A percentile compares a stretch with the other conserved stretches of the same genome.
phyloP scores from a whole-genome alignment of 2,329 filamentous ascomycete species.

The Trichoderma koningiopsis region DNA sequence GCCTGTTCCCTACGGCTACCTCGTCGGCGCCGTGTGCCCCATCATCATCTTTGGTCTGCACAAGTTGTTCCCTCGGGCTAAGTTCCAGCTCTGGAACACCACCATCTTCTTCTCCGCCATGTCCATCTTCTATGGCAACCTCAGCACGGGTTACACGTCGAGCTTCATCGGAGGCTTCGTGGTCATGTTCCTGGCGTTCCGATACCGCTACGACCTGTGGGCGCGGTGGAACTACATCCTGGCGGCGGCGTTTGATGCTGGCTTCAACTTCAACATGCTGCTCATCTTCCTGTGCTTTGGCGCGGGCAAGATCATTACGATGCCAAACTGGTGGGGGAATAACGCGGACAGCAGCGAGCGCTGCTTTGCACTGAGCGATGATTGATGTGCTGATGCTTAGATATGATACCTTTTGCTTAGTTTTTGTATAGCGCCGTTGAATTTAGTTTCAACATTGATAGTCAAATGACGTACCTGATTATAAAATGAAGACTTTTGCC shows the following conservation, averaged over 20 bases:
- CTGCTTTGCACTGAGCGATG: conserved; percentile 53
- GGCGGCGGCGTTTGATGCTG: conserved; percentile 63
- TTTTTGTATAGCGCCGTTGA: neutral
- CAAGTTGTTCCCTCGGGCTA: conserved; percentile 53
- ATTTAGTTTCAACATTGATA: neutral
- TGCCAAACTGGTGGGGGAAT: conserved; percentile 69
- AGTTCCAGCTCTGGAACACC: conserved; percentile 61
- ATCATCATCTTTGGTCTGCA: conserved; percentile 54
- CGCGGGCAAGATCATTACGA: conserved; percentile 56
- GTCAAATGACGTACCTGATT: neutral
- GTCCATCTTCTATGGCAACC: conserved; percentile 61
- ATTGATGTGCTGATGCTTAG: conserved; percentile 1
- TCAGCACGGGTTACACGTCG: conserved; percentile 61
- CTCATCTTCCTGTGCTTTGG: conserved; percentile 63
- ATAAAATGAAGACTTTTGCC: too few species aligned
- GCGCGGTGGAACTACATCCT: conserved; percentile 63
- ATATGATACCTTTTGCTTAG: conserved; percentile 8
- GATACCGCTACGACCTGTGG: conserved; percentile 59
- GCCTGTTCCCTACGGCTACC: conserved; percentile 55
- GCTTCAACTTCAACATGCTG: conserved; percentile 63
- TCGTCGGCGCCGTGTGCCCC: conserved; percentile 51
- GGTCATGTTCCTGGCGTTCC: conserved; percentile 61
- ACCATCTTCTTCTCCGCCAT: conserved; percentile 63
- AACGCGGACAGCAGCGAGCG: conserved; percentile 56
- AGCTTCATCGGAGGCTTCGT: conserved; percentile 62